phyloP scores from a whole-genome alignment of 306 rosid genomes.

The Dalbergia cultrata region DNA sequence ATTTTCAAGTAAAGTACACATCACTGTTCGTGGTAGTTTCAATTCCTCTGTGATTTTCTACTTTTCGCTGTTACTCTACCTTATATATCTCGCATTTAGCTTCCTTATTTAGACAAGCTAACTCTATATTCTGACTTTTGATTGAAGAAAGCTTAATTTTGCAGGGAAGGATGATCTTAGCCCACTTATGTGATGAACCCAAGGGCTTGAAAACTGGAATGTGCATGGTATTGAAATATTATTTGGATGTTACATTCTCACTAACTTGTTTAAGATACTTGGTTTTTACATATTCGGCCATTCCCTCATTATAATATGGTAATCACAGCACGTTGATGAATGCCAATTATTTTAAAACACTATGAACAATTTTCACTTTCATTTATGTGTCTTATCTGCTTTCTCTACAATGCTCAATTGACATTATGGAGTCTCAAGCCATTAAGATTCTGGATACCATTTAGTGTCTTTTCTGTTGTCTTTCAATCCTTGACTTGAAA shows the following conservation, averaged over 20 bases:
- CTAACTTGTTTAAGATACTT: conserved; percentile 21
- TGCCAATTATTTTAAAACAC: not conserved
- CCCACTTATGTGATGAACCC: conserved; percentile 98
- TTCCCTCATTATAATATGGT: conserved; percentile 7
- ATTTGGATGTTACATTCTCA: conserved; percentile 34
- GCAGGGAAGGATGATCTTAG: conserved; percentile 96
- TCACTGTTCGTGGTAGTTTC: conserved; percentile 19
- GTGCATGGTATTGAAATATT: conserved; percentile 86
- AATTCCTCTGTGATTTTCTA: conserved; percentile 2
- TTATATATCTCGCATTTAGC: conserved; percentile 16
- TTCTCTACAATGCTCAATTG: not conserved
- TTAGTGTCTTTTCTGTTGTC: not conserved
- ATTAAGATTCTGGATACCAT: conserved; percentile 3
- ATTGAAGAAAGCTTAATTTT: conserved; percentile 53
- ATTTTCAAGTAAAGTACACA: conserved; percentile 11
- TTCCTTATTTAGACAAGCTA: conserved; percentile 16
- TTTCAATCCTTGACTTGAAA: not conserved
- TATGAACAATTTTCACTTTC: conserved; percentile 9
- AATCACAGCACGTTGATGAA: not conserved
- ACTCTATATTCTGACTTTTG: conserved; percentile 20
- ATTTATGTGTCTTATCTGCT: conserved; percentile 12
- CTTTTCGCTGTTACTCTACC: not conserved
- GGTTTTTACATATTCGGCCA: conserved; percentile 18
- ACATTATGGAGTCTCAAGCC: conserved; percentile 12
- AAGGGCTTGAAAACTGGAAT: conserved; percentile 98